Base-by-base conservation (phyloP, 257 asterid genomes). In the Jacaranda copaia region DNA sequence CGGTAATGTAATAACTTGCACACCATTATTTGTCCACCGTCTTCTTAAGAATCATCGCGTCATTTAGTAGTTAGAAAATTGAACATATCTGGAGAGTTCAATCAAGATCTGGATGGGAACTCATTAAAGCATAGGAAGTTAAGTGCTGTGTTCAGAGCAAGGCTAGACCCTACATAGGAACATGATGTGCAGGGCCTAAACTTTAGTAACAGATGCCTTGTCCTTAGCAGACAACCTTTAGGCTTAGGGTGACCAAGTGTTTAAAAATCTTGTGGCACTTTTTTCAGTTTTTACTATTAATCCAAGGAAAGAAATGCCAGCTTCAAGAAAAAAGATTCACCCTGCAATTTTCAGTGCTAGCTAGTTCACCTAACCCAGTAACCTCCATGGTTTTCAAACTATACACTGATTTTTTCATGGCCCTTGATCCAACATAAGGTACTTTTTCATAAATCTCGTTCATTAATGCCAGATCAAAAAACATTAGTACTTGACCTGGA, bases 331-430 rank as follows among this genome's bases (percentile, higher is more conserved):
- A 62, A 20, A 25, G 32, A 25, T 25, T 25, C 32, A 25, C 32
- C 32, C 32, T 25, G 32, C 32, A 25, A 25, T 2, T 42, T 42
- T 6, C 8, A 15, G 1, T 38, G 39, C 32, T 25, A 25, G 60
- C 55, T 57, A 49, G 59, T 40, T 59, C 80, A 80, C 73, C 73
- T 49, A 66, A 66, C 71, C 45, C 58, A 11, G 62, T 49, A 35
- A 53, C 51, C 52, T 63, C 38, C 61, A 61, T 0, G 13, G 15
- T 59, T 59, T 67, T 68, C 71, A 59, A 32, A 68, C n/a, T 38
- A 73, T 20, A 55, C 43, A 77, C 32, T 13, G 60, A 5, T 48
- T 45, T 58, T 76, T n/a, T 32, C 8, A 16, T 18, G 19, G 51
- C 40, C 80, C 6, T 12, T 8, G 19, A 42, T 45, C 59, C 67